These are phyloP conservation scores for Isabelozyma rhagii DNA, from an alignment of 805 yeast species.

Conservation along the genomic window DNA sequence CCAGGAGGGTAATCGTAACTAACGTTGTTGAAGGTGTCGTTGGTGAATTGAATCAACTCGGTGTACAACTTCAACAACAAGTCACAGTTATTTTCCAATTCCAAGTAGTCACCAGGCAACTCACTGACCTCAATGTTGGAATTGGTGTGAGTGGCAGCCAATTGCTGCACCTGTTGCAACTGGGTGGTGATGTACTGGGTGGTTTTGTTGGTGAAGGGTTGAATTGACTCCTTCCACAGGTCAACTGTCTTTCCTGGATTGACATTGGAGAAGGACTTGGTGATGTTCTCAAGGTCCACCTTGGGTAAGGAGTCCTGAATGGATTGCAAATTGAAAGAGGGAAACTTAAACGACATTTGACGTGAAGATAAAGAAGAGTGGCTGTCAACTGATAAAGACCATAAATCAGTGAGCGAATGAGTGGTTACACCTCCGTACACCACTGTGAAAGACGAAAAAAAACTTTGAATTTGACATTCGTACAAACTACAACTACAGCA, in stretches of 20 bases:
- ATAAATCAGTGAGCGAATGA: too few species aligned
- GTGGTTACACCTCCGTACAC: not conserved
- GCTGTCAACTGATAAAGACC: not conserved
- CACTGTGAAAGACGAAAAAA: not conserved
- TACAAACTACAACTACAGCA: too few species aligned
- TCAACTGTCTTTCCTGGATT: slow-evolving; percentile 41
- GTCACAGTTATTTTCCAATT: slow-evolving; percentile 66
- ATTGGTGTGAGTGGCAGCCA: slow-evolving; percentile 25
- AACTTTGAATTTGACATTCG: too few species aligned
- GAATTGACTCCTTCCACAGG: slow-evolving; percentile 40
- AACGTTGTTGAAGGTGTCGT: slow-evolving; percentile 64
- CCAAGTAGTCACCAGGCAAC: slow-evolving; percentile 69
- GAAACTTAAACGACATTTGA: slow-evolving; percentile 38
- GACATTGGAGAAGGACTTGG: slow-evolving; percentile 33
- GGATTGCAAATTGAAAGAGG: slow-evolving; percentile 33
- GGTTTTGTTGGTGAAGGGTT: slow-evolving; percentile 60
- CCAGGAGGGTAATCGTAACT: slow-evolving; percentile 82
- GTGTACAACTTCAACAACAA: slow-evolving; percentile 58
- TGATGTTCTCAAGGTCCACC: slow-evolving; percentile 33
- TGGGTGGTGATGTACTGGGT: slow-evolving; percentile 58
- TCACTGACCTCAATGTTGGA: slow-evolving; percentile 62
- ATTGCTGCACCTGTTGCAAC: slow-evolving; percentile 50
- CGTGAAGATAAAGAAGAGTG: not conserved
- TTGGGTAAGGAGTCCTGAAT: slow-evolving; percentile 41
- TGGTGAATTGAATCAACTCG: slow-evolving; percentile 39